Conservation (phyloP, 345 rosid species). For the Lepidium sativum region DNA sequence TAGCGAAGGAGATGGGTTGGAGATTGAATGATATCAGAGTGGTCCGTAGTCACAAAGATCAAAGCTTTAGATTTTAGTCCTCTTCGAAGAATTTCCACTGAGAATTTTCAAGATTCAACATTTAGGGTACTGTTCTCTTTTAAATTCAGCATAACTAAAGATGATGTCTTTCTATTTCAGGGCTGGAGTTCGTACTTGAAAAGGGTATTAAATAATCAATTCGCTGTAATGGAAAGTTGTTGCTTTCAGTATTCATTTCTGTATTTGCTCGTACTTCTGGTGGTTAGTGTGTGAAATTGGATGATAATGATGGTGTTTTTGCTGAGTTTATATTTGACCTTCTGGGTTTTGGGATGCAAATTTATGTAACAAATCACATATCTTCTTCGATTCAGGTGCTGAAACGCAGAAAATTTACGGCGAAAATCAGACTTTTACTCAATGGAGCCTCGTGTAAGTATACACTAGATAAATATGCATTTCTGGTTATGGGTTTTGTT, state of each 20-base stretch:
- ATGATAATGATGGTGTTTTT: not conserved
- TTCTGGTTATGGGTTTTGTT: not conserved
- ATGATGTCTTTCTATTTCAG: constrained; percentile 18
- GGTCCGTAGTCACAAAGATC: constrained; percentile 15
- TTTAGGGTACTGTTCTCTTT: constrained; percentile 9
- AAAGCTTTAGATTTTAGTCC: not conserved
- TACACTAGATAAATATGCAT: not conserved
- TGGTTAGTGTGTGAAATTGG: not conserved
- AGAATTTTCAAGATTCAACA: constrained; percentile 18
- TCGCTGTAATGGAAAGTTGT: not conserved
- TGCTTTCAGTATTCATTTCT: constrained; percentile 10
- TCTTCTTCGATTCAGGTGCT: constrained; percentile 10
- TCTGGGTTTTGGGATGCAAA: not conserved
- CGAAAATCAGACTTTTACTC: not conserved
- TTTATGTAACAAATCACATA: not conserved
- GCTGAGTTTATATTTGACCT: not conserved
- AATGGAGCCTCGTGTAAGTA: constrained; percentile 27
- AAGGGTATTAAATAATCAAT: not conserved
- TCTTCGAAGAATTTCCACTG: constrained; percentile 1
- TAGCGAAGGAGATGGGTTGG: not conserved
- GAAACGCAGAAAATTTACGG: not conserved
- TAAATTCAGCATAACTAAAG: not conserved
- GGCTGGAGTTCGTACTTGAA: not conserved
- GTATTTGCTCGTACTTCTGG: not conserved
- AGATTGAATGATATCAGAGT: constrained; percentile 17